Evolutionary conservation across 192 early-diverging fungal genomes (phyloP), one percentile per base, ranked within the genome.

Genomic region (Rhizophagus prolifer): DNA sequence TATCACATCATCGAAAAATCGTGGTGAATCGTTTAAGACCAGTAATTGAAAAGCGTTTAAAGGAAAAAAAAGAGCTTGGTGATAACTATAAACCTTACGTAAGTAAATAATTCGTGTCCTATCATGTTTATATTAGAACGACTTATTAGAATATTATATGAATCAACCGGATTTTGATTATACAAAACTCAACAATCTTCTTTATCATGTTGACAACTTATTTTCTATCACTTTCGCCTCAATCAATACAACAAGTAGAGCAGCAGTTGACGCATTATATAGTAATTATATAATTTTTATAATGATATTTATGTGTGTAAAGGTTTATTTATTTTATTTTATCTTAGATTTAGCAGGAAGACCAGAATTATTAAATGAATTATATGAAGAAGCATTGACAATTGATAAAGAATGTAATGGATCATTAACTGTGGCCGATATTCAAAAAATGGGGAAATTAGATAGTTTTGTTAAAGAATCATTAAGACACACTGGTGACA

Each of bases 391-490:
- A 21, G 41, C 36, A 41, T 25, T 38, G 19, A 9, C 1, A 23
- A 23, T 70, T 47, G 23, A 26, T 14, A 50, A 50, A 41, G 34
- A 70, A 14, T 14, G 12, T 9, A 50, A 70, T 23, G 36, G 41
- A 34, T 6, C n/a, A 25, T 1, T 25, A 14, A 47, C 16, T 12
- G 10, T 47, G 6, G 1, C 28, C n/a, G 38, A 50, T 14, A 0
- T 70, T 13, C 4, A 47, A 26, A 70, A 26, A 47, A 70, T 70
- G 68, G n/a, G 2, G 14, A 70, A 70, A 25, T 44, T 70, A 28
- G 68, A 70, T 41, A 70, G 68, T 25, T 70, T 70, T 12, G 10
- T 70, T 30, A 70, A 70, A 41, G 68, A 70, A 70, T 50, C 68
- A 14, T 12, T 70, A 16, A 64, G 62, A 30, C 25, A 64, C 26